Base-by-base conservation (phyloP, 2,329 filamentous ascomycete species). In the Stromatinia cepivora region DNA sequence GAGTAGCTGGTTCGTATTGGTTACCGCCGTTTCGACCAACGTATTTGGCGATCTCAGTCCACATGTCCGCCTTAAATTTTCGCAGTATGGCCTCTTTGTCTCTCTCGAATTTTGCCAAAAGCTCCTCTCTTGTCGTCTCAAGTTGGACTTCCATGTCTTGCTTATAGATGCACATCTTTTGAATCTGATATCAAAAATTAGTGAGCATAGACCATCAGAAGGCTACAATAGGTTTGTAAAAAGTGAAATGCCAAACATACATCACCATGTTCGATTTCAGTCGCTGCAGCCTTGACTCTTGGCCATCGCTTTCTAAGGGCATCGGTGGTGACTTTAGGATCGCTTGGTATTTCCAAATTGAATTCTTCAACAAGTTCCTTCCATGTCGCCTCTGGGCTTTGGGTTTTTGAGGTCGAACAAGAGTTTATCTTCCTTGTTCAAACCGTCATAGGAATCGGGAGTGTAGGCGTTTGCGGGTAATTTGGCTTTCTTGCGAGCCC, bases 141-240 rank as follows among this genome's bases (percentile, higher is more conserved):
- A 36, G 54, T 57, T 57, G 31, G 2, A n/a, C 54, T n/a, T 62
- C 42, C 58, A 48, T 48, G 7, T 36, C 25, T 36, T n/a, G 58
- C 45, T 62, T 62, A 20, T 34, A 62, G 20, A 48, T 31, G 11
- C 59, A 63, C 59, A 63, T 63, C 59, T 25, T 63, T 25, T 63
- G 31, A 2, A 63, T 63, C 59, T 63, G 45, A 28, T 36, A 3
- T 8, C 2, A 9, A 34, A 5, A 39, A 17, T 63, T 39, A 63
- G 59, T 48, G 36, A 17, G n/a, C 7, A 48, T 7, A 17, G 7
- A 31, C 4, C 17, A 9, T 45, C 6, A 3, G 20, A n/a, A n/a
- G 45, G 11, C 10, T 3, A n/a, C 2, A 39, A 22, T n/a, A 2
- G 1, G 36, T 34, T 2, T 22, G 6, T 17, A 2, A 2, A 8